Evolutionary conservation across 192 early-diverging fungal genomes (phyloP).

Genomic region (Entomortierella lignicola): DNA sequence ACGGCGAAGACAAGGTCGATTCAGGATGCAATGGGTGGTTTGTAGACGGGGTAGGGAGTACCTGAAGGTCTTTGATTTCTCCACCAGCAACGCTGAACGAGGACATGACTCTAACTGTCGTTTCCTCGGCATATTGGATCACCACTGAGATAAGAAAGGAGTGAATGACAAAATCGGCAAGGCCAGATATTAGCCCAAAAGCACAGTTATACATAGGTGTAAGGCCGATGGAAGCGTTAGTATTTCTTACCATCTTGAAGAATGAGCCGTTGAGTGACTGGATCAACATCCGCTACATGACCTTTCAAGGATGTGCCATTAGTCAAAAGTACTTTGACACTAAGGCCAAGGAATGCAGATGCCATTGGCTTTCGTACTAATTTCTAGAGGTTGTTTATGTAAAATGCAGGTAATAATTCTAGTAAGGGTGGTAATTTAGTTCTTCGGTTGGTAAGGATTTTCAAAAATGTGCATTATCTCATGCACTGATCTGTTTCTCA

Average conservation of each 20-base stretch:
- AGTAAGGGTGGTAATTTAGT: too few species aligned
- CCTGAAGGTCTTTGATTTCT: conserved; percentile 74
- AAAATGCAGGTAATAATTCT: too few species aligned
- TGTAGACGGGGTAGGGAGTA: conserved; percentile 54
- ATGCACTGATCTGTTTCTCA: too few species aligned
- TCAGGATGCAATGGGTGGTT: conserved; percentile 11
- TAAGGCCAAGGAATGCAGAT: conserved; percentile 65
- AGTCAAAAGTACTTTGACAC: conserved; percentile 63
- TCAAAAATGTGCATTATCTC: too few species aligned
- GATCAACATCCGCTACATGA: conserved; percentile 69
- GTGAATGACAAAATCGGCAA: too few species aligned
- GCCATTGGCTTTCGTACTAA: conserved; percentile 55
- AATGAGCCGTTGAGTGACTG: conserved; percentile 68
- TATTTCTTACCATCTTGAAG: conserved; percentile 64
- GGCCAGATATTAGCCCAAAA: conserved; percentile 1
- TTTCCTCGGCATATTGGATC: conserved; percentile 53
- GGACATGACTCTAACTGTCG: conserved; percentile 36
- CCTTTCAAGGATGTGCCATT: conserved; percentile 67
- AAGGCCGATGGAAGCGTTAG: too few species aligned
- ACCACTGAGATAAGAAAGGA: conserved; percentile 21
- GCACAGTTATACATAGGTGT: neutral
- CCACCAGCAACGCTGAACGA: conserved; percentile 68
- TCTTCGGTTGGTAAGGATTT: too few species aligned
- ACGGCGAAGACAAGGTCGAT: conserved; percentile 9
- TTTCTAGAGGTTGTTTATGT: neutral